These are phyloP conservation scores for Kwoniella heveanensis DNA, from an alignment of 768 basidiomycete genomes.

Conservation along the genomic window DNA sequence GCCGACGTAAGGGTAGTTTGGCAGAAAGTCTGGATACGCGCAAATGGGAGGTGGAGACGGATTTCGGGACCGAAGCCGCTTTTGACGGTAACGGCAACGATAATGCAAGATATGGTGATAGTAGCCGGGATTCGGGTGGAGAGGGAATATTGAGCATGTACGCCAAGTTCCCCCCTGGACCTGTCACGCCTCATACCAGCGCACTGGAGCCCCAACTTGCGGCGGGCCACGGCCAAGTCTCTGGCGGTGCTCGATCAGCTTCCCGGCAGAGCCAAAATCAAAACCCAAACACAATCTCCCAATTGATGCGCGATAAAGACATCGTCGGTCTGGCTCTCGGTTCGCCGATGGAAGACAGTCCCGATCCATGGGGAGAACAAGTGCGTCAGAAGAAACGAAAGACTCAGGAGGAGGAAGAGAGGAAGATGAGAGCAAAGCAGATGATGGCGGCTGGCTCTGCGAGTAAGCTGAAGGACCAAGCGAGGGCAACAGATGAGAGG, in stretches of 20 bases:
- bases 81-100: neutral
- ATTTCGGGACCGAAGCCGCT: slow-evolving; percentile 2
- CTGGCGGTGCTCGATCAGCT: too few species aligned
- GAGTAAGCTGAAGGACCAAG: neutral
- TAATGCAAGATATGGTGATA: neutral
- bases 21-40: neutral
- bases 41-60: neutral
- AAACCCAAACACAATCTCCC: neutral
- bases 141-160: slow-evolving; percentile 18
- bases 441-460: too few species aligned
- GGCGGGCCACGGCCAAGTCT: neutral
- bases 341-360: neutral
- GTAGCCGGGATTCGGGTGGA: neutral
- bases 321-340: neutral
- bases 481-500: neutral
- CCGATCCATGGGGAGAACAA: slow-evolving; percentile 1
- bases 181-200: neutral
- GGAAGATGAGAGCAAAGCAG: neutral
- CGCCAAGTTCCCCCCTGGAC: slow-evolving; percentile 6
- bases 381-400: neutral
- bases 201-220: neutral
- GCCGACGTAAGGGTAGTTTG: neutral
- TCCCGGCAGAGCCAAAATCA: neutral
- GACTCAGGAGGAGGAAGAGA: slow-evolving; percentile 1
- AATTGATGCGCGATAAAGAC: neutral